Percentiles rank a stretch among this genome's conserved stretches.
Evolutionary conservation across 371 early-diverging fungal genomes (phyloP).

Genomic region (Syncephalastrum racemosum): DNA sequence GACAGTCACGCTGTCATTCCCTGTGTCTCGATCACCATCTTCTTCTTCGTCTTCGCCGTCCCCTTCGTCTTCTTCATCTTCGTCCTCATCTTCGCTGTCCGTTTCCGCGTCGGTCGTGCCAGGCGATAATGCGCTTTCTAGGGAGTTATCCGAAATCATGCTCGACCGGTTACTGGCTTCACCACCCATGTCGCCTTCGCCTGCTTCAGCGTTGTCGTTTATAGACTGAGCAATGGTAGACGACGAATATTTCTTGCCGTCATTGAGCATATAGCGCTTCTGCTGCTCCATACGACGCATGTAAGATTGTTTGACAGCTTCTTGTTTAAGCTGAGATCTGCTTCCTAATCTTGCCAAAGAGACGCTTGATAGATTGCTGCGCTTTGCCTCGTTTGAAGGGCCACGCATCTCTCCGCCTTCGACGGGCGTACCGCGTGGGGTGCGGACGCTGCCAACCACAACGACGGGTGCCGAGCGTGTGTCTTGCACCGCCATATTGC

Average conservation of each 20-base stretch:
- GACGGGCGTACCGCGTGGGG: not conserved
- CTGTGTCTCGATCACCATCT: not conserved
- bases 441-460: constrained; percentile 28
- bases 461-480: constrained; percentile 25
- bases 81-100: constrained; percentile 9
- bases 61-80: constrained; percentile 18
- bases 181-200: not conserved
- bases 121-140: constrained; percentile 37
- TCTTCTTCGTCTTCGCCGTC: constrained; percentile 9
- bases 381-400: not conserved
- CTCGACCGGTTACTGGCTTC: constrained; percentile 11
- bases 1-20: constrained; percentile 1
- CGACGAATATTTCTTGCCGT: too few relatives aligned
- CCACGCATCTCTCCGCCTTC: constrained; percentile 1
- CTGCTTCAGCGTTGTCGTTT: too few relatives aligned
- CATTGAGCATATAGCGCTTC: constrained; percentile 9
- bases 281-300: constrained; percentile 29
- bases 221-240: too few relatives aligned
- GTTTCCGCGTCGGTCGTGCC: constrained; percentile 39
- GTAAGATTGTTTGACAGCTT: constrained; percentile 21
- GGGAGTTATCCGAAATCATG: constrained; percentile 32
- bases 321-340: constrained; percentile 12
- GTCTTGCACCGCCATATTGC: constrained; percentile 32
- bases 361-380: constrained; percentile 10
- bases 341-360: constrained; percentile 8